Conservation (phyloP, 169 alveolate species). For the Babesia divergens region DNA sequence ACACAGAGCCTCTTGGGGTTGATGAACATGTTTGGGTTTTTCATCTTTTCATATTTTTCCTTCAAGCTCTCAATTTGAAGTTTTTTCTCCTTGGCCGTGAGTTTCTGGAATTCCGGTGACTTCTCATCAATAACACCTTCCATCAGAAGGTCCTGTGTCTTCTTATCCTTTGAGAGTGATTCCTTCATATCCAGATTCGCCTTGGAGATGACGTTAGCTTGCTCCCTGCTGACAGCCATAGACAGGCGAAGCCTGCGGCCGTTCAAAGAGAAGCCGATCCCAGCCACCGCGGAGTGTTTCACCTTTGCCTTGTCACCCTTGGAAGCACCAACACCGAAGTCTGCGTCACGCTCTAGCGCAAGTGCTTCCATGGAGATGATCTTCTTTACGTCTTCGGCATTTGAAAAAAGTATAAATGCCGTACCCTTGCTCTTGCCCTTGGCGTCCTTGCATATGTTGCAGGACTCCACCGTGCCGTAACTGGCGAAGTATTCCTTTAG, state of each 20-base stretch:
- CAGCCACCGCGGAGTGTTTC: conserved; percentile 24
- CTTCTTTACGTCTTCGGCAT: conserved; percentile 35
- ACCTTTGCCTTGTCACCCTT: not conserved
- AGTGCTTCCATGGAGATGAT: conserved; percentile 34
- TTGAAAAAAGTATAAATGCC: conserved; percentile 39
- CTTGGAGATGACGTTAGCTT: conserved; percentile 25
- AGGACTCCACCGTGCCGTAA: conserved; percentile 47
- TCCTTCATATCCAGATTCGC: not conserved
- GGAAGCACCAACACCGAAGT: not conserved
- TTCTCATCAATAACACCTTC: conserved; percentile 44
- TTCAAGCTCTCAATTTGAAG: conserved; percentile 5
- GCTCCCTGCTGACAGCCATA: conserved; percentile 42
- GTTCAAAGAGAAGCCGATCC: conserved; percentile 49
- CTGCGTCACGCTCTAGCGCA: conserved; percentile 48
- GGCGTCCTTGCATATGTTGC: conserved; percentile 42
- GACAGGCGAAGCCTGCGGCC: conserved; percentile 51
- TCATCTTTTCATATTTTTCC: conserved; percentile 52
- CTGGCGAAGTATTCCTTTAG: conserved; percentile 35
- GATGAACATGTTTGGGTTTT: conserved; percentile 56
- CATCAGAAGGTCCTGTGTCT: conserved; percentile 45
- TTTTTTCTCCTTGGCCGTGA: conserved; percentile 26
- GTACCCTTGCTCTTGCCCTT: conserved; percentile 48
- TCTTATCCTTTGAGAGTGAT: not conserved
- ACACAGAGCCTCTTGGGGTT: conserved; percentile 61
- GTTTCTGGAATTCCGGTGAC: conserved; percentile 48